These are phyloP conservation scores for Persicaria tinctoria DNA, from an alignment of 148 eudicot species.

Conservation along the genomic window DNA sequence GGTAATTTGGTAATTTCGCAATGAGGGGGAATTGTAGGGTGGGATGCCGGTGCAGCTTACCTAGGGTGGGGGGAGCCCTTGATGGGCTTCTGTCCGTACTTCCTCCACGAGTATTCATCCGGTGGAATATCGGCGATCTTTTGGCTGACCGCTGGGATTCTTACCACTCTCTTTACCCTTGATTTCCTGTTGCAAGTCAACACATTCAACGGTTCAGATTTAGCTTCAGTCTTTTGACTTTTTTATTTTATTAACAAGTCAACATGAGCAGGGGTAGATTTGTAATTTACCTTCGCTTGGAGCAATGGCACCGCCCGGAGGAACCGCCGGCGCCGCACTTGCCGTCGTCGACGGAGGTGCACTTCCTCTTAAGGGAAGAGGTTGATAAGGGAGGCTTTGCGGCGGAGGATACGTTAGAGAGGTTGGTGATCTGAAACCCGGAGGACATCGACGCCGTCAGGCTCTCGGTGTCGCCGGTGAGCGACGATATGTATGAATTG, in stretches of 20 bases:
- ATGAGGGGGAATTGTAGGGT: not conserved
- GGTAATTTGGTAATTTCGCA: not conserved
- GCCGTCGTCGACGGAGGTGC: constrained; percentile 32
- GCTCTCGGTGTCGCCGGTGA: constrained; percentile 47
- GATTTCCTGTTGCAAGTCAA: constrained; percentile 35
- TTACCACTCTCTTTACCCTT: constrained; percentile 50
- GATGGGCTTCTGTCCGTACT: constrained; percentile 53
- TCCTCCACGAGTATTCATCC: constrained; percentile 71
- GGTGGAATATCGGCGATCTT: constrained; percentile 69
- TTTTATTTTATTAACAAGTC: not conserved
- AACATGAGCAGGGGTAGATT: not conserved
- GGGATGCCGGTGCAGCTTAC: constrained; percentile 13
- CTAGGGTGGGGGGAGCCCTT: constrained; percentile 64
- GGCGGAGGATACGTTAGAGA: constrained; percentile 47
- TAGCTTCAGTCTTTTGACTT: not conserved
- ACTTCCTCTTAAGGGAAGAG: constrained; percentile 53
- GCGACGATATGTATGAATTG: constrained; percentile 36
- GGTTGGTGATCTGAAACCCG: constrained; percentile 55
- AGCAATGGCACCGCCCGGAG: constrained; percentile 53
- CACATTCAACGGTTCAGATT: not conserved
- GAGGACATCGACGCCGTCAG: constrained; percentile 48
- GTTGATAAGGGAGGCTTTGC: constrained; percentile 35
- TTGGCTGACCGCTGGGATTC: constrained; percentile 53
- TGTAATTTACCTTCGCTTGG: constrained; percentile 49
- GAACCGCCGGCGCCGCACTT: constrained; percentile 30